Percentiles rank a stretch among this genome's conserved stretches.
These are phyloP conservation scores for Lactifluus volemus DNA, from an alignment of 768 basidiomycete species.

Conservation along the genomic window DNA sequence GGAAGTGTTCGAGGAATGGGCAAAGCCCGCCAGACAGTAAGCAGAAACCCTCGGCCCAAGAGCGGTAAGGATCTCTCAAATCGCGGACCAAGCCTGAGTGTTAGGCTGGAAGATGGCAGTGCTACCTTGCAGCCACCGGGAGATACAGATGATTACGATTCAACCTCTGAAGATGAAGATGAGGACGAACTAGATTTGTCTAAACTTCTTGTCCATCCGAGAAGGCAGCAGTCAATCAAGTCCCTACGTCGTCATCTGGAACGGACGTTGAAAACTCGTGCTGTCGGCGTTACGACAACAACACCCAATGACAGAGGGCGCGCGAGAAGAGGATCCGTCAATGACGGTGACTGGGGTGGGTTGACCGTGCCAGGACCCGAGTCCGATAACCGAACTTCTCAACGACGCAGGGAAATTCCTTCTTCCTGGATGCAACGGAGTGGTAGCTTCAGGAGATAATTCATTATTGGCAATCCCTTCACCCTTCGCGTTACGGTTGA, in stretches of 20 bases:
- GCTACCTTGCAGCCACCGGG: constrained; percentile 32
- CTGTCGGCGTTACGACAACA: not conserved
- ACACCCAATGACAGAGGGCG: not conserved
- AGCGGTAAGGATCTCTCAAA: constrained; percentile 25
- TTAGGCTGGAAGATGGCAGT: constrained; percentile 47
- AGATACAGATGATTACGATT: constrained; percentile 19
- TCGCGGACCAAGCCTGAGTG: constrained; percentile 26
- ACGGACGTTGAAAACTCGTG: constrained; percentile 7
- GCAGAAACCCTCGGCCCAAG: constrained; percentile 17
- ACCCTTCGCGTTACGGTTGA: not conserved
- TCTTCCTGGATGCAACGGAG: constrained; percentile 8
- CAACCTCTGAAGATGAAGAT: constrained; percentile 35
- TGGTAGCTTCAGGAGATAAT: not conserved
- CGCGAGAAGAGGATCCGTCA: constrained; percentile 16
- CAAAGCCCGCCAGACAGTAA: constrained; percentile 19
- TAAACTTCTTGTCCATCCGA: constrained; percentile 58
- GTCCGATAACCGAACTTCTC: not conserved
- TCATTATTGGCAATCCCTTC: not conserved
- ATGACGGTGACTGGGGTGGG: constrained; percentile 15
- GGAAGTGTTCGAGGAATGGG: constrained; percentile 22
- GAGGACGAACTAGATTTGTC: constrained; percentile 55
- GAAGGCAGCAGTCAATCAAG: constrained; percentile 64
- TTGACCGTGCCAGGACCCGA: not conserved
- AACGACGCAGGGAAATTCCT: constrained; percentile 11
- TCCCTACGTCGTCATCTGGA: constrained; percentile 59